These are phyloP conservation scores for Leccinum subgranulosum DNA, from an alignment of 768 basidiomycete genomes.

Conservation along the genomic window DNA sequence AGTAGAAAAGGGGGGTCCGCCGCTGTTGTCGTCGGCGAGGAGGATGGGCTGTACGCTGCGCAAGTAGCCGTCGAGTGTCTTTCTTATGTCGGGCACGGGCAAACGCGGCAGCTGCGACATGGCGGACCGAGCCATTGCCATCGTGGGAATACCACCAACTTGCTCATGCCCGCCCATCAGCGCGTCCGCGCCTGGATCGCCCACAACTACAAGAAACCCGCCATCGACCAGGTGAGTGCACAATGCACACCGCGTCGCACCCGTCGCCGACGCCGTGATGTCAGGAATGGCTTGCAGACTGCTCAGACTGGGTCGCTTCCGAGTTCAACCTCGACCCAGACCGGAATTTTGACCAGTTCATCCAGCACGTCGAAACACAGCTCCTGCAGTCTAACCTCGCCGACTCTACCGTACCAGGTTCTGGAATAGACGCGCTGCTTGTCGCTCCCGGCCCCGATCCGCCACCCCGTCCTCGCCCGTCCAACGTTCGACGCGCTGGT, in stretches of 20 bases:
- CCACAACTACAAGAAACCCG: conserved; percentile 55
- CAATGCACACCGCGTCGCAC: not conserved
- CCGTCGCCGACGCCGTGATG: conserved; percentile 1
- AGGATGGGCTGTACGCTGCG: conserved; percentile 76
- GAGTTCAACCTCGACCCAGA: conserved; percentile 47
- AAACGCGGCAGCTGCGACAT: conserved; percentile 56
- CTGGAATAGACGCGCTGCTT: conserved; percentile 50
- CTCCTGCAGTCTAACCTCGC: conserved; percentile 67
- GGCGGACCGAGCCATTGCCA: conserved; percentile 15
- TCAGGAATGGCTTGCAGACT: conserved; percentile 76
- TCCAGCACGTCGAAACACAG: conserved; percentile 57
- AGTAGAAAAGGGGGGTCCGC: conserved; percentile 44
- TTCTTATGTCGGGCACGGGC: conserved; percentile 76
- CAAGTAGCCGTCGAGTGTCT: conserved; percentile 76
- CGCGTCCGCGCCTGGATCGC: conserved; percentile 53
- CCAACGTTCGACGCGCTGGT: not conserved
- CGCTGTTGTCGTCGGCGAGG: conserved; percentile 65
- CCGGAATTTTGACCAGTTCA: conserved; percentile 48
- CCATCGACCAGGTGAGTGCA: conserved; percentile 54
- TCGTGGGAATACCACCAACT: not conserved
- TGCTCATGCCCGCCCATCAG: conserved; percentile 20
- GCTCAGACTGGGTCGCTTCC: conserved; percentile 59
- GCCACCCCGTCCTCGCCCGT: conserved; percentile 4
- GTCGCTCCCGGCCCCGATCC: conserved; percentile 9
- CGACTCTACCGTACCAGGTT: conserved; percentile 69